A percentile compares a stretch with the other conserved stretches of the same genome.
These are phyloP conservation scores for Phoenix roebelenii DNA, from an alignment of 176 grass and related monocot species.

Conservation along the genomic window DNA sequence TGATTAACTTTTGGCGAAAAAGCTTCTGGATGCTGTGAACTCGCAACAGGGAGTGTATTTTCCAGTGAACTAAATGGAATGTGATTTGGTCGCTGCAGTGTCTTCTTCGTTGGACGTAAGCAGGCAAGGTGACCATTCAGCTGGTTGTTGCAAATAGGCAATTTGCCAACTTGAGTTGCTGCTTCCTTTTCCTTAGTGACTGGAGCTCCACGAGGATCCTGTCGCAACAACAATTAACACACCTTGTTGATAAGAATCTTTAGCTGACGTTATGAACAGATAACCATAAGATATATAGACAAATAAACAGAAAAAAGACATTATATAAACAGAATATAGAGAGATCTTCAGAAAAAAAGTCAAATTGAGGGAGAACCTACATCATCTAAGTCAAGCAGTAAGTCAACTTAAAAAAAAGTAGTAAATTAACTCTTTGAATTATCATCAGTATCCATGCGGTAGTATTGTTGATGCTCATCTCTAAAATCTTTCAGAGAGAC, in stretches of 20 bases:
- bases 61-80: slow-evolving; percentile 64
- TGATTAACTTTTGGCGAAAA: slow-evolving; percentile 6
- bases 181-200: slow-evolving; percentile 62
- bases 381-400: too few relatives aligned
- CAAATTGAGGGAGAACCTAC: too few relatives aligned
- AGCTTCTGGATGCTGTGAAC: not conserved
- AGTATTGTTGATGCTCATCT: too few relatives aligned
- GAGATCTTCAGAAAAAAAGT: too few relatives aligned
- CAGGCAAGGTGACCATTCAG: slow-evolving; percentile 47
- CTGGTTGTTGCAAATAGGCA: slow-evolving; percentile 67
- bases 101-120: slow-evolving; percentile 49
- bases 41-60: slow-evolving; percentile 26
- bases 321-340: too few relatives aligned
- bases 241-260: not conserved
- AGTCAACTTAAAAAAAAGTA: too few relatives aligned
- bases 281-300: not conserved
- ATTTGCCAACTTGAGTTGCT: slow-evolving; percentile 36
- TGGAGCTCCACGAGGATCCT: slow-evolving; percentile 75
- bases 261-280: not conserved
- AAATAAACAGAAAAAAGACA: not conserved
- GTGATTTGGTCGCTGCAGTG: slow-evolving; percentile 29
- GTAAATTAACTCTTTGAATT: too few relatives aligned
- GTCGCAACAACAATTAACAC: slow-evolving; percentile 1
- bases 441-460: too few relatives aligned
- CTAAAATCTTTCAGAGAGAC: too few relatives aligned